Evolutionary conservation across 495 filamentous ascomycete species (phyloP), one percentile per base, ranked within the genome.

Genomic region (Cercophora scortea): DNA sequence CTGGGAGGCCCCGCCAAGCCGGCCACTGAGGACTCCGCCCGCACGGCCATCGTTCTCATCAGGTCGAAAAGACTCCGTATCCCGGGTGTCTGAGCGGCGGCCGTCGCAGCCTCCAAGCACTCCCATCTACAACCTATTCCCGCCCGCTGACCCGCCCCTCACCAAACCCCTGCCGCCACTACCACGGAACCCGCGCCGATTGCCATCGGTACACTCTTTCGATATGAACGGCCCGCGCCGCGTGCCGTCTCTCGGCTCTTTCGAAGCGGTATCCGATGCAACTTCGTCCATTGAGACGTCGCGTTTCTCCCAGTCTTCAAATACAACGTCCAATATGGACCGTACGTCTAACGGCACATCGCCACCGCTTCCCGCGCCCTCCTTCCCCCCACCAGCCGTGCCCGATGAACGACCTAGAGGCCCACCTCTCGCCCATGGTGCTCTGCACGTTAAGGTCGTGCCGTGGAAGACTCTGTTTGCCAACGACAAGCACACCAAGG

Each of bases 151-250:
- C 32, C 59, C 64, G 32, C 17, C 64, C 5, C 42, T 47, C n/a
- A 59, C 52, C 39, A 59, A 60, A 39, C 59, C 62, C 12, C 51
- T 66, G 3, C 64, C 64, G 17, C 53, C 64, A 0, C 4, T 65
- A 11, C 62, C 64, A 6, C 9, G 25, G 25, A 25, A 25, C 25
- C 25, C 7, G 7, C 46, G 9, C 36, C 36, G 10, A 38, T 10
- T 10, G 36, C 36, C 13, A 13, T 38, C 36, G 36, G 9, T 11
- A 35, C 45, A 17, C 7, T 42, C 16, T 16, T 17, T 33, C 45
- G 17, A 45, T 13, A n/a, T 41, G 38, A 41, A 35, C 19, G 55
- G 8, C 55, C 49, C 59, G 18, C 59, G 47, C 9, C 59, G 61
- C 19, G n/a, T 38, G 12, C 54, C 61, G 4, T 51, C 50, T 12